These are phyloP conservation scores for Mortierella sp. DNA, from an alignment of 371 early-diverging fungal genomes.

Conservation along the genomic window DNA sequence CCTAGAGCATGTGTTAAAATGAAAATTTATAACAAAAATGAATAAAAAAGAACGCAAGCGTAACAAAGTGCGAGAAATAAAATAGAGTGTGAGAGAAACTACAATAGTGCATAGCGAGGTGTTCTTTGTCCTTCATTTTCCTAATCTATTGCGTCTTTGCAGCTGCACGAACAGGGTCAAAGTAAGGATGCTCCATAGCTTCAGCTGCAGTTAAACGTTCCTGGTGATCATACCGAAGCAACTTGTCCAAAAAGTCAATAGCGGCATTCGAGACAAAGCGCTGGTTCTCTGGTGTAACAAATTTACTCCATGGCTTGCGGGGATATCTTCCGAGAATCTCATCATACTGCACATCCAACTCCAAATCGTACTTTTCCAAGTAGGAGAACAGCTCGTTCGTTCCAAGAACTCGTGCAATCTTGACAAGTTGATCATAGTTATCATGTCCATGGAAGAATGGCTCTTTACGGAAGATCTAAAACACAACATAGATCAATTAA, in stretches of 20 bases:
- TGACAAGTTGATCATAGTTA: conserved; percentile 98
- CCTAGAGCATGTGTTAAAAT: background rate
- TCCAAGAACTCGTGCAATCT: conserved; percentile 97
- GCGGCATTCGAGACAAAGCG: conserved; percentile 92
- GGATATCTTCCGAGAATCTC: conserved; percentile 90
- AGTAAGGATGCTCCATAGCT: conserved; percentile 97
- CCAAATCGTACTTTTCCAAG: conserved; percentile 95
- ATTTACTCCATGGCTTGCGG: conserved; percentile 95
- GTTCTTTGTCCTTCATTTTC: background rate
- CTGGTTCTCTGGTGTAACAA: conserved; percentile 91
- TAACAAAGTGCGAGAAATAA: background rate
- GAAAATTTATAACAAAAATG: background rate
- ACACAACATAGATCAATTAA: background rate
- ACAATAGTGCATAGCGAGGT: background rate
- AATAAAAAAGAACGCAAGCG: background rate
- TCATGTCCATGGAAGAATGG: conserved; percentile 99
- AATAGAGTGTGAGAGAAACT: background rate
- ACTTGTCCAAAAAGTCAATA: conserved; percentile 93
- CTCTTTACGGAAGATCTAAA: conserved; percentile 96
- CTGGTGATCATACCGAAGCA: conserved; percentile 97
- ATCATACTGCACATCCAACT: conserved; percentile 89
- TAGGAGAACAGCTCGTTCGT: conserved; percentile 93
- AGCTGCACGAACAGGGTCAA: conserved; percentile 70
- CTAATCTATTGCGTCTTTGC: conserved; percentile 54
- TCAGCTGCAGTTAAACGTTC: conserved; percentile 96